Base-by-base conservation (phyloP, 2,329 filamentous ascomycete genomes). In the Botrytis hyacinthi region DNA sequence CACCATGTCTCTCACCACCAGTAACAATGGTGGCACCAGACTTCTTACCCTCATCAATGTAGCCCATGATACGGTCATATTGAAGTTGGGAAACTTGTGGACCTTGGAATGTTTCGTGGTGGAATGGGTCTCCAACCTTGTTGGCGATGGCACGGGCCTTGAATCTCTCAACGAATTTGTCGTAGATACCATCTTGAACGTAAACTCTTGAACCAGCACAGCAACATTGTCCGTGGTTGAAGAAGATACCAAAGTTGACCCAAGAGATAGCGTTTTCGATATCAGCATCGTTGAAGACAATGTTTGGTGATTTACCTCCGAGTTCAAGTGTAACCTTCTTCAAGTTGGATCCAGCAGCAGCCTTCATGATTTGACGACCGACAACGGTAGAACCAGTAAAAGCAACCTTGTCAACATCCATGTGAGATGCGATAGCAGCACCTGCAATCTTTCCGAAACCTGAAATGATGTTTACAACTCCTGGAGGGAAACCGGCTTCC, bases 21-120 rank as follows among this genome's bases (percentile, higher is more conserved):
- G 85, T 87, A 80, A 90, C 88, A 74, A 92, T 81, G 70, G 84
- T 91, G 74, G 90, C 90, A 80, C 90, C 90, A 60, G 85, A 86
- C 76, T 88, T 85, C 84, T 91, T 91, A 75, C 90, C 90, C 74
- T 86, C 85, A 75, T 91, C 84, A 79, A 92, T 92, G 80, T 83
- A 87, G 80, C 84, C 84, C 90, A 92, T 92, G 82, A 92, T 91
- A 74, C 90, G 87, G 83, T 92, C 90, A 79, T 88, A 92, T 82
- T 93, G 91, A 57, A 90, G 81, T 82, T 92, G 86, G 26, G 89
- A 91, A 71, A 92, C 88, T 82, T 92, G 90, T 75, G 91, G 91
- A 71, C 91, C 91, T 81, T 92, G 90, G 88, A 91, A 92, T 76
- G 90, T 92, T 73, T 90, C 86, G 61, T 83, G 78, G 75, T 84